A percentile compares a stretch with the other conserved stretches of the same genome.
phyloP scores from a whole-genome alignment of 129 eudicot genomes.

The Lactuca saligna region DNA sequence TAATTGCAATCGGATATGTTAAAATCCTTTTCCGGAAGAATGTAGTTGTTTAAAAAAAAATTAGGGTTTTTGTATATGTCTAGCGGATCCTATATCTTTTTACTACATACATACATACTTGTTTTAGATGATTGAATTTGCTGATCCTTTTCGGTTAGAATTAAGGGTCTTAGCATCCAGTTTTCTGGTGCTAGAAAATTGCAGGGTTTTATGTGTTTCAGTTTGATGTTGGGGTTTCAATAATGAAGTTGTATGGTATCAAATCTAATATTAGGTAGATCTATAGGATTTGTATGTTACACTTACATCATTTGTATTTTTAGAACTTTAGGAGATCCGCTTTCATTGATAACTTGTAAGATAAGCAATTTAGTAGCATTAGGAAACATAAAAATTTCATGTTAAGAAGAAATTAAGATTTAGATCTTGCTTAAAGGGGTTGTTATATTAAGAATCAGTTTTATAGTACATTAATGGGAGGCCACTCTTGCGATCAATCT shows the following conservation, averaged over 20 bases:
- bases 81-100: conserved; percentile 19
- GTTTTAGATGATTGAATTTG: conserved; percentile 4
- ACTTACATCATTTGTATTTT: neutral
- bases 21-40: conserved; percentile 13
- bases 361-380: conserved; percentile 11
- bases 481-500: neutral
- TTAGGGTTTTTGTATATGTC: conserved; percentile 27
- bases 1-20: conserved; percentile 12
- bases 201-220: conserved; percentile 4
- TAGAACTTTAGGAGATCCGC: conserved; percentile 1
- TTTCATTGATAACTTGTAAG: conserved; percentile 17
- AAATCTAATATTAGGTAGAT: conserved; percentile 10
- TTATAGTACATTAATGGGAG: conserved; percentile 4
- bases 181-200: neutral
- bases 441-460: conserved; percentile 10
- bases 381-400: conserved; percentile 2
- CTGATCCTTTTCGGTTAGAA: conserved; percentile 12
- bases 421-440: conserved; percentile 23
- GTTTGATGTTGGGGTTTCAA: too few relatives aligned
- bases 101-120: conserved; percentile 9
- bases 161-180: conserved; percentile 21
- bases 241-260: conserved; percentile 18
- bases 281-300: conserved; percentile 16
- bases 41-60: conserved; percentile 8
- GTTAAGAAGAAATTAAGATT: conserved; percentile 14